Conservation (phyloP, 441 rosid genomes). For the Pelargonium fulgidum region DNA sequence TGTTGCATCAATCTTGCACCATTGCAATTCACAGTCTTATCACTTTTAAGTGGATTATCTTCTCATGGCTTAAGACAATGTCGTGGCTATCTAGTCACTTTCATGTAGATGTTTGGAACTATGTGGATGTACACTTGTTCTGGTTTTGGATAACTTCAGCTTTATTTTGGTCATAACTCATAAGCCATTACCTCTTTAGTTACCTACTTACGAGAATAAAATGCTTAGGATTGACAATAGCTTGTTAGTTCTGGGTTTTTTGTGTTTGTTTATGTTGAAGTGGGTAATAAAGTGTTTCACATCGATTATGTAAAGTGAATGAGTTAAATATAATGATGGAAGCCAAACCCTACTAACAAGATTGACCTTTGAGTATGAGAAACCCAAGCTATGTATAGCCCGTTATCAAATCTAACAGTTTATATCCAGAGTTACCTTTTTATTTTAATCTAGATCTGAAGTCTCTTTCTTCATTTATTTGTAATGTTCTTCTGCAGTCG, state of each 20-base stretch:
- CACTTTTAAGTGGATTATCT: not conserved
- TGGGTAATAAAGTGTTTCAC: too few species aligned
- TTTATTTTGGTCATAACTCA: not conserved
- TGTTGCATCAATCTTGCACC: conserved; percentile 2
- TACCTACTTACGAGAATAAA: not conserved
- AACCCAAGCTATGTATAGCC: too few species aligned
- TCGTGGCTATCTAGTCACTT: not conserved
- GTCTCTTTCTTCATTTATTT: not conserved
- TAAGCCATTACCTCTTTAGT: conserved; percentile 2
- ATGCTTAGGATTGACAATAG: not conserved
- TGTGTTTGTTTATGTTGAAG: not conserved
- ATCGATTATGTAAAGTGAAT: too few species aligned
- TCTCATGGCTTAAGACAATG: not conserved
- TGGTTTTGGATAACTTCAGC: not conserved
- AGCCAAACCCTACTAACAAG: too few species aligned
- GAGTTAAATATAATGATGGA: too few species aligned
- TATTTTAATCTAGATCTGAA: conserved; percentile 4
- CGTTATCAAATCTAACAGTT: too few species aligned
- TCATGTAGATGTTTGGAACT: not conserved
- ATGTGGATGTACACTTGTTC: not conserved
- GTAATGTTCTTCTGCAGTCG: conserved; percentile 55
- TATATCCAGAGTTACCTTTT: not conserved
- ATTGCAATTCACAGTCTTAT: not conserved
- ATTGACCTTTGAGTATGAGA: too few species aligned
- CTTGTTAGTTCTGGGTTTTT: not conserved